A percentile compares a stretch with the other conserved stretches of the same genome.
These are phyloP conservation scores for Metschnikowia picachoensis DNA, from an alignment of 805 yeast species.

Conservation along the genomic window DNA sequence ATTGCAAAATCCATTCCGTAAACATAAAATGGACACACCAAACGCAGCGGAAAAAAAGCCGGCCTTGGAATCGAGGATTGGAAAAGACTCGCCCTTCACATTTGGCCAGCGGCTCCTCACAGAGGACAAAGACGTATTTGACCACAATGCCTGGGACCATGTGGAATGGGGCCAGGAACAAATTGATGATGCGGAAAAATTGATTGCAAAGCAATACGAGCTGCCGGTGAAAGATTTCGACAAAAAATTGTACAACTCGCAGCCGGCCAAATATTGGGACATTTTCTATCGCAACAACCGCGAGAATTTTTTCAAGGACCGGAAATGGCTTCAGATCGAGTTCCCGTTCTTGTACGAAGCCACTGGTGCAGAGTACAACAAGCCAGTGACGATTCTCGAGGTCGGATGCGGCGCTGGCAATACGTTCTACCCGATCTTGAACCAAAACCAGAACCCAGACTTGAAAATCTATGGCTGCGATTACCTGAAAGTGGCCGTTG, in stretches of 20 bases:
- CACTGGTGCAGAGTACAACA: slow-evolving; percentile 60
- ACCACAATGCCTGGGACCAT: slow-evolving; percentile 95
- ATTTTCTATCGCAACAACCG: slow-evolving; percentile 84
- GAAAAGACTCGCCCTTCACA: slow-evolving; percentile 85
- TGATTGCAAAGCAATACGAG: slow-evolving; percentile 70
- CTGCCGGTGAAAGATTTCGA: slow-evolving; percentile 87
- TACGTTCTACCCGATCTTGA: slow-evolving; percentile 86
- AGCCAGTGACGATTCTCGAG: slow-evolving; percentile 75
- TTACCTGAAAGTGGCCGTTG: slow-evolving; percentile 85
- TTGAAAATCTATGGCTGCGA: slow-evolving; percentile 81
- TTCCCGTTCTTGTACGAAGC: slow-evolving; percentile 82
- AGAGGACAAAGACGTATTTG: slow-evolving; percentile 78
- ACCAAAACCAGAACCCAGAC: slow-evolving; percentile 76
- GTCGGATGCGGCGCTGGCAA: slow-evolving; percentile 99
- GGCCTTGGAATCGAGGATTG: slow-evolving; percentile 51
- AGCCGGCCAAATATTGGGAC: slow-evolving; percentile 96
- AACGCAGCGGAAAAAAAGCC: slow-evolving; percentile 33
- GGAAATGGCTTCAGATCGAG: slow-evolving; percentile 94
- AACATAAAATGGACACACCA: neutral
- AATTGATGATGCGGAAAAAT: slow-evolving; percentile 63
- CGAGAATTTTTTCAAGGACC: slow-evolving; percentile 92
- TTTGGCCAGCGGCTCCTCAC: slow-evolving; percentile 83
- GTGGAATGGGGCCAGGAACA: slow-evolving; percentile 98
- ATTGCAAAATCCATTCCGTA: neutral
- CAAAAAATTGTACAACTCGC: slow-evolving; percentile 68